Conservation (phyloP, 352 stramenopile genomes). For the Peronosclerospora sorghi region DNA sequence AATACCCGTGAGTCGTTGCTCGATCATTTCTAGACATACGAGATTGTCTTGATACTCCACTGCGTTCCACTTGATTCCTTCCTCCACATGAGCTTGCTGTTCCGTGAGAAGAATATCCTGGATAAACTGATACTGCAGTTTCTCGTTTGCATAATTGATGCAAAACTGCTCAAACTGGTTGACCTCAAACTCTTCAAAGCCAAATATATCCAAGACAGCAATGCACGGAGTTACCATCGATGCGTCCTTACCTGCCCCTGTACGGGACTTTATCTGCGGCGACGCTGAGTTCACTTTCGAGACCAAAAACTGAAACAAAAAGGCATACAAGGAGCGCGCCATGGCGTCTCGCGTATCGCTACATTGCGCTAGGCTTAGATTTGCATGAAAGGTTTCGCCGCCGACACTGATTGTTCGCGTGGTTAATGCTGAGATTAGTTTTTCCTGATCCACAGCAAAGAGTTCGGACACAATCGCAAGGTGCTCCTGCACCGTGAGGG, state of each 20-base stretch:
- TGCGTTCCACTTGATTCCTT: constrained; percentile 58
- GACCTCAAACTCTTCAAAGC: constrained; percentile 81
- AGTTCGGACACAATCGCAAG: constrained; percentile 30
- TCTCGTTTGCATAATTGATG: constrained; percentile 80
- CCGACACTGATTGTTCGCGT: constrained; percentile 63
- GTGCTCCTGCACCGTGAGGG: constrained; percentile 26
- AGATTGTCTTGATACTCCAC: constrained; percentile 72
- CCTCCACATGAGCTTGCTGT: constrained; percentile 57
- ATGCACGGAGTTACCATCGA: constrained; percentile 34
- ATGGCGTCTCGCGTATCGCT: constrained; percentile 57
- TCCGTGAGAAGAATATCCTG: constrained; percentile 70
- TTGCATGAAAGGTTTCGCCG: constrained; percentile 52
- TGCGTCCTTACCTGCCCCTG: constrained; percentile 7
- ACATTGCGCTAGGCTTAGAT: constrained; percentile 58
- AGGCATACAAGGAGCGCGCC: constrained; percentile 67
- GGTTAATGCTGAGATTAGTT: constrained; percentile 45
- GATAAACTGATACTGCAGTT: constrained; percentile 77
- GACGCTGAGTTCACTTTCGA: constrained; percentile 57
- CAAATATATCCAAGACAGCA: constrained; percentile 85
- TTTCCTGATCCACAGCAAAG: constrained; percentile 30
- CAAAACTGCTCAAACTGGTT: constrained; percentile 80
- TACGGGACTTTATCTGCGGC: constrained; percentile 11
- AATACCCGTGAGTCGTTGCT: constrained; percentile 62
- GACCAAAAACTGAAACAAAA: constrained; percentile 80
- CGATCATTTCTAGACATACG: constrained; percentile 73